Evolutionary conservation across 805 yeast species (phyloP).

Genomic region (Torulaspora gathmanii): DNA sequence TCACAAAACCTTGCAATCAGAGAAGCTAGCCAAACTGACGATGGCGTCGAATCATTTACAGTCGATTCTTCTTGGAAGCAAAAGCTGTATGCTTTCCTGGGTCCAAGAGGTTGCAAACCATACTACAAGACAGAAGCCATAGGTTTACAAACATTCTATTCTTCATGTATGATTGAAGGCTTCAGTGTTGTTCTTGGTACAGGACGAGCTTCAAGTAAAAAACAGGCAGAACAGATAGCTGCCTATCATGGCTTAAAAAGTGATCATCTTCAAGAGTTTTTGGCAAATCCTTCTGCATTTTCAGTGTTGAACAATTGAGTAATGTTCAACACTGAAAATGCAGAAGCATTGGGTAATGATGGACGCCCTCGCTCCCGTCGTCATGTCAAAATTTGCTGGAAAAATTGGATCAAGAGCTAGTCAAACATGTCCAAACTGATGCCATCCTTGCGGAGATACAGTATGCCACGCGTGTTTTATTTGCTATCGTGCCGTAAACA

Average conservation of each 20-base stretch:
- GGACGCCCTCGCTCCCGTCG: too few species aligned
- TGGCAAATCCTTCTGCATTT: conserved; percentile 3
- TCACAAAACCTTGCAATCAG: neutral
- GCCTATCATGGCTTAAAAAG: conserved; percentile 13
- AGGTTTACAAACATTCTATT: conserved; percentile 7
- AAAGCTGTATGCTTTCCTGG: conserved; percentile 12
- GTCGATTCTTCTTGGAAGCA: conserved; percentile 11
- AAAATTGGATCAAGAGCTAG: neutral
- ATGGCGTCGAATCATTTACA: neutral
- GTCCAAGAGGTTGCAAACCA: conserved; percentile 14
- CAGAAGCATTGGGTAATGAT: neutral
- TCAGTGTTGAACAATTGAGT: neutral
- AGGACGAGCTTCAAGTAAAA: conserved; percentile 23
- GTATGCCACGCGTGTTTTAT: too few species aligned
- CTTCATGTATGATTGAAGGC: conserved; percentile 17
- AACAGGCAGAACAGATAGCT: conserved; percentile 17
- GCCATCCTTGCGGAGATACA: too few species aligned
- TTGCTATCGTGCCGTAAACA: too few species aligned
- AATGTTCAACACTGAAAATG: neutral
- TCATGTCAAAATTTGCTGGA: neutral
- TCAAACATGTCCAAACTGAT: too few species aligned
- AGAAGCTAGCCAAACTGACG: neutral
- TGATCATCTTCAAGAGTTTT: conserved; percentile 6
- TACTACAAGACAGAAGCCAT: conserved; percentile 6
- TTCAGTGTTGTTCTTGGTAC: conserved; percentile 14